phyloP scores from a whole-genome alignment of 441 rosid species.

The Iberis amara region DNA sequence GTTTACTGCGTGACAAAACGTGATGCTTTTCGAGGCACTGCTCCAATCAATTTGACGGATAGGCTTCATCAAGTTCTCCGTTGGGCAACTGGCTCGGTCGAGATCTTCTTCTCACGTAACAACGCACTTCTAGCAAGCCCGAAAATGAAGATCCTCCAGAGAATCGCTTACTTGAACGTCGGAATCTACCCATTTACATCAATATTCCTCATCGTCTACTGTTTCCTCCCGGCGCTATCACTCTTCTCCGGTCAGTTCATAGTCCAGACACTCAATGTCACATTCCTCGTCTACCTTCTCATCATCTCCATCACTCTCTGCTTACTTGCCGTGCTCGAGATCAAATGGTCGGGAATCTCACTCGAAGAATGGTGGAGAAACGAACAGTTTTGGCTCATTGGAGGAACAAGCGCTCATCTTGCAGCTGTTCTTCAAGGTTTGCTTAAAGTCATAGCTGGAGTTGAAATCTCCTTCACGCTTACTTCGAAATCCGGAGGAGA shows the following conservation, averaged over 20 bases:
- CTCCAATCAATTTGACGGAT: conserved; percentile 78
- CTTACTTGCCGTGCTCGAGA: conserved; percentile 64
- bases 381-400: conserved; percentile 82
- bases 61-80: conserved; percentile 81
- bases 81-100: conserved; percentile 89
- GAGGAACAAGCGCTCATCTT: conserved; percentile 80
- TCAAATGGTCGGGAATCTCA: conserved; percentile 76
- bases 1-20: conserved; percentile 86
- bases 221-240: conserved; percentile 79
- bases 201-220: conserved; percentile 70
- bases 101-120: conserved; percentile 80
- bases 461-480: conserved; percentile 69
- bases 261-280: conserved; percentile 56
- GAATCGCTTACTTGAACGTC: conserved; percentile 69
- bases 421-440: conserved; percentile 81
- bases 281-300: conserved; percentile 65
- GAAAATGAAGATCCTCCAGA: conserved; percentile 68
- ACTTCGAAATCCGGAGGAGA: conserved; percentile 75
- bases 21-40: conserved; percentile 75
- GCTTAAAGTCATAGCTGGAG: conserved; percentile 61
- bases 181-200: conserved; percentile 84
- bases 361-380: conserved; percentile 86
- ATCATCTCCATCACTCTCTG: conserved; percentile 54
- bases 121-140: conserved; percentile 71
- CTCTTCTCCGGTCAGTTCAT: conserved; percentile 84